Base-by-base conservation (phyloP, 148 eudicot genomes). In the Camellia sinensis region DNA sequence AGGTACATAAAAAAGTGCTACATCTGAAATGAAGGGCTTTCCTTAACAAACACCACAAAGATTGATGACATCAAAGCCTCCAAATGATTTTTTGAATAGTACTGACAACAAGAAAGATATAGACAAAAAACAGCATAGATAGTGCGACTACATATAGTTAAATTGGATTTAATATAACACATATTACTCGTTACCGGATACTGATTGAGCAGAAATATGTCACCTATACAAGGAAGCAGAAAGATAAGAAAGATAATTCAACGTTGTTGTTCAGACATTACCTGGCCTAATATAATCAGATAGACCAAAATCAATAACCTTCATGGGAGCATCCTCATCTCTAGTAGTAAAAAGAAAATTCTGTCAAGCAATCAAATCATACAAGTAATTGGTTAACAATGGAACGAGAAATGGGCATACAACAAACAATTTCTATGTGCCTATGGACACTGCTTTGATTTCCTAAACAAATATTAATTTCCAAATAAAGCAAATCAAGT, bases 271-370 rank as follows among this genome's bases (percentile, higher is more conserved):
- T 79, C 68, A 63, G 68, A 29, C 75, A 73, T 83, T 88, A 92
- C 99, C 99, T 90, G 99, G 95, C 81, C 89, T 92, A 40, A 87
- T 87, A 81, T 83, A 96, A 85, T 96, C 99, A 15, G 98, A 93
- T 44, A 96, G 93, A 78, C 99, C 99, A 83, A 96, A 96, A 84
- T 96, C 99, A 73, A 96, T 96, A 41, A 93, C 80, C 91, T 96
- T 96, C 92, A 96, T 76, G 44, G 81, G 84, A 56, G 99, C 80
- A 87, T 93, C 93, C 77, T 93, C 99, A 10, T 91, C 93, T 85
- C 84, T 90, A 5, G 93, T 89, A 79, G 90, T 85, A 75, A 96
- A 96, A 83, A 96, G 92, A 87, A 96, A 96, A 85, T 96, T 96
- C 99, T 96, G 95, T 84, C 77, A 88, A 78, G n/a, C 74, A 76